Evolutionary conservation across 306 rosid species (phyloP).

Genomic region (Cucumis sativus): Cucumber_9930_V3 NC_026657.2:40005501-40006000

Average conservation of each 20-base stretch:
- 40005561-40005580: too few relatives aligned
- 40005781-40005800: not conserved
- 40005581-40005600: too few relatives aligned
- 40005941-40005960: constrained; percentile 80
- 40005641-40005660: not conserved
- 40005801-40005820: constrained; percentile 4
- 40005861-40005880: constrained; percentile 41
- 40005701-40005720: constrained; percentile 85
- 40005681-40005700: constrained; percentile 93
- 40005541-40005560: too few relatives aligned
- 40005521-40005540: too few relatives aligned
- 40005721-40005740: constrained; percentile 55
- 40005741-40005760: constrained; percentile 58
- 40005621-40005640: not conserved
- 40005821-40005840: not conserved
- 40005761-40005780: constrained; percentile 11
- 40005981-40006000: constrained; percentile 71
- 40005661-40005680: constrained; percentile 84
- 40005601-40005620: not conserved
- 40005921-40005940: constrained; percentile 36
- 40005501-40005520: too few relatives aligned
- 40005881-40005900: constrained; percentile 35
- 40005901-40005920: constrained; percentile 53
- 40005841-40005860: constrained; percentile 8
- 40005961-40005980: constrained; percentile 81